A percentile compares a stretch with the other conserved stretches of the same genome.
These are phyloP conservation scores for Cryphonectria parasitica DNA, from an alignment of 2,329 filamentous ascomycete genomes.

Conservation along the genomic window DNA sequence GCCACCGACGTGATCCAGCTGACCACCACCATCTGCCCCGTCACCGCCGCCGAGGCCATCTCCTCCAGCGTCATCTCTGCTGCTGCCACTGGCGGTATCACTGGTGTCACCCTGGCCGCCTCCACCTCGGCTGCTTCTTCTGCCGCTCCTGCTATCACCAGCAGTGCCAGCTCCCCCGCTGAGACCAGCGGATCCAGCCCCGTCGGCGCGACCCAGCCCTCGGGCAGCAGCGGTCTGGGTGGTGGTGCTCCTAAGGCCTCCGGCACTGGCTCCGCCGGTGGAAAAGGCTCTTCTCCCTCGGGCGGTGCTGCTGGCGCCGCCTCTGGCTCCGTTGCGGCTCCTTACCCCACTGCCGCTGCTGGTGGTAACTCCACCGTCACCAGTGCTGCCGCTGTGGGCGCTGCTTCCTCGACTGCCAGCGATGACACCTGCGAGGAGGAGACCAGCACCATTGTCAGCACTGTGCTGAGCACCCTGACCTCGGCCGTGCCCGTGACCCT, in stretches of 20 bases:
- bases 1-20: slow-evolving; percentile 45
- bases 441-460: slow-evolving; percentile 35
- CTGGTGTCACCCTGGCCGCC: slow-evolving; percentile 46
- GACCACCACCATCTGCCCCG: slow-evolving; percentile 48
- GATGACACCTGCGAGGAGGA: slow-evolving; percentile 28
- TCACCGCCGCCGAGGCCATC: slow-evolving; percentile 44
- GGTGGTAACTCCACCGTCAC: slow-evolving; percentile 7
- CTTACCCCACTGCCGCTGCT: slow-evolving; percentile 2
- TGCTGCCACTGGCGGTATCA: slow-evolving; percentile 40
- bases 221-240: slow-evolving; percentile 27
- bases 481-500: slow-evolving; percentile 32
- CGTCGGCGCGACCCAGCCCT: slow-evolving; percentile 30
- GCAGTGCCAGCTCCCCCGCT: slow-evolving; percentile 24
- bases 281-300: too few species aligned
- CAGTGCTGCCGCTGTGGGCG: slow-evolving; percentile 13
- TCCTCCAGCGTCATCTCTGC: slow-evolving; percentile 41
- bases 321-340: neutral
- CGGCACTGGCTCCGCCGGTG: slow-evolving; percentile 18
- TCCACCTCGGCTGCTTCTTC: slow-evolving; percentile 37
- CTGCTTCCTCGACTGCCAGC: slow-evolving; percentile 1
- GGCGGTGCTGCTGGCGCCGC: neutral
- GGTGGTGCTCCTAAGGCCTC: slow-evolving; percentile 22
- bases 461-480: slow-evolving; percentile 35
- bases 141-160: slow-evolving; percentile 22
- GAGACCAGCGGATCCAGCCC: slow-evolving; percentile 24